phyloP scores from a whole-genome alignment of 331 rosid genomes.

The Quercus lobata region DNA sequence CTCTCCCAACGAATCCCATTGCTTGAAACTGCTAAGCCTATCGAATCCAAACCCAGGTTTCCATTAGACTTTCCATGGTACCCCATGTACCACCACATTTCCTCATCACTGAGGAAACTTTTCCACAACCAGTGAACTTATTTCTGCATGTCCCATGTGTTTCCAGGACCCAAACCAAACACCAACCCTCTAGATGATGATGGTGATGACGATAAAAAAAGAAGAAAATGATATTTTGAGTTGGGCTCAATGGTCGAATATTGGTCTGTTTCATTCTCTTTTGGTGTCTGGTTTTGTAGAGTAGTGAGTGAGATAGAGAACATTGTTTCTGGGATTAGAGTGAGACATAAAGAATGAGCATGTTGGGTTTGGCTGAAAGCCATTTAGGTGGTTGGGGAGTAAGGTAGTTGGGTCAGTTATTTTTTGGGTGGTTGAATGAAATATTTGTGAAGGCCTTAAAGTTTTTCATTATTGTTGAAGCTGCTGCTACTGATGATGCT shows the following conservation, averaged over 20 bases:
- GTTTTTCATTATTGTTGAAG: conserved; percentile 38
- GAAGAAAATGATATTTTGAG: conserved; percentile 22
- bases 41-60: conserved; percentile 37
- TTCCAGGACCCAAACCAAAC: conserved; percentile 49
- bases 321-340: conserved; percentile 15
- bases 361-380: conserved; percentile 26
- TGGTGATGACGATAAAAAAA: not conserved
- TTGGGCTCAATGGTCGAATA: conserved; percentile 22
- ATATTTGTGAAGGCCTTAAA: conserved; percentile 12
- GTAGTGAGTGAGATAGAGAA: conserved; percentile 44
- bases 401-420: conserved; percentile 26
- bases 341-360: conserved; percentile 1
- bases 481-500: conserved; percentile 31
- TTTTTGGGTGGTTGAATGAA: conserved; percentile 20
- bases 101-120: conserved; percentile 76
- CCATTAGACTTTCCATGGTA: conserved; percentile 53
- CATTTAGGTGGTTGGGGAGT: conserved; percentile 14
- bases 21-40: conserved; percentile 76
- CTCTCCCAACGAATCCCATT: conserved; percentile 83
- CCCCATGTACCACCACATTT: conserved; percentile 92
- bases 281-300: conserved; percentile 58
- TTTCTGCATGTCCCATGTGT: conserved; percentile 62
- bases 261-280: conserved; percentile 33
- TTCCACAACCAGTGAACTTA: conserved; percentile 75
- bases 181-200: conserved; percentile 53